Evolutionary conservation across 768 basidiomycete species (phyloP).

Genomic region (Mrakia blollopis): DNA sequence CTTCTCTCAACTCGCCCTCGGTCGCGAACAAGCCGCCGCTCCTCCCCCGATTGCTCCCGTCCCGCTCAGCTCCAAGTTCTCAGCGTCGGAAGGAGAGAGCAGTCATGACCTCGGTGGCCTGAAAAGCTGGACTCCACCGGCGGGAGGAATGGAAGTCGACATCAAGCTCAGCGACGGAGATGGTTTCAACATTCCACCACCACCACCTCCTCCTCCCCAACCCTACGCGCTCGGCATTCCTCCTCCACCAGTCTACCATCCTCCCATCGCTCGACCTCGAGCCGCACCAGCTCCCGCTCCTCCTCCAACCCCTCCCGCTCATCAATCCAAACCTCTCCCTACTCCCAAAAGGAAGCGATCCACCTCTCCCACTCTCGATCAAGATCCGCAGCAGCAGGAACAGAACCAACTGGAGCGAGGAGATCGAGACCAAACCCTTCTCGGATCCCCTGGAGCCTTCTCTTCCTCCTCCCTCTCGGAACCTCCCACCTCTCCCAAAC

Average conservation of each 20-base stretch:
- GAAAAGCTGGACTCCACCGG: neutral
- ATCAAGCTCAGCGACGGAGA: neutral
- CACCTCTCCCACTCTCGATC: neutral
- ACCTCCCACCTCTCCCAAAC: neutral
- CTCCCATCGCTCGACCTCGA: constrained; percentile 10
- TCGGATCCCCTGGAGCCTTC: neutral
- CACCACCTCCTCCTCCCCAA: neutral
- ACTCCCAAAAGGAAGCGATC: constrained; percentile 7
- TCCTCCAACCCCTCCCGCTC: neutral
- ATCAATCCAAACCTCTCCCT: neutral
- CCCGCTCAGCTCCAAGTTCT: constrained; percentile 3
- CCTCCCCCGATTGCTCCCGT: constrained; percentile 1
- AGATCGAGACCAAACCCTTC: neutral
- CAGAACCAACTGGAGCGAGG: neutral
- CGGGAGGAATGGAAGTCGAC: neutral
- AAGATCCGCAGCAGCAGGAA: neutral
- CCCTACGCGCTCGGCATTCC: neutral
- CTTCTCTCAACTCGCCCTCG: constrained; percentile 19
- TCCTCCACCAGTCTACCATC: constrained; percentile 11
- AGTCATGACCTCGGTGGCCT: neutral
- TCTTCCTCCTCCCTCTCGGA: constrained; percentile 4
- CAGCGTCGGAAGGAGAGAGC: neutral
- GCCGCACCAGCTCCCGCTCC: neutral
- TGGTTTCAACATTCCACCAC: neutral
- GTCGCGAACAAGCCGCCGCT: neutral